Evolutionary conservation across 1,284 basidiomycete species (phyloP).

Genomic region (Ceratobasidium papillatum): DNA sequence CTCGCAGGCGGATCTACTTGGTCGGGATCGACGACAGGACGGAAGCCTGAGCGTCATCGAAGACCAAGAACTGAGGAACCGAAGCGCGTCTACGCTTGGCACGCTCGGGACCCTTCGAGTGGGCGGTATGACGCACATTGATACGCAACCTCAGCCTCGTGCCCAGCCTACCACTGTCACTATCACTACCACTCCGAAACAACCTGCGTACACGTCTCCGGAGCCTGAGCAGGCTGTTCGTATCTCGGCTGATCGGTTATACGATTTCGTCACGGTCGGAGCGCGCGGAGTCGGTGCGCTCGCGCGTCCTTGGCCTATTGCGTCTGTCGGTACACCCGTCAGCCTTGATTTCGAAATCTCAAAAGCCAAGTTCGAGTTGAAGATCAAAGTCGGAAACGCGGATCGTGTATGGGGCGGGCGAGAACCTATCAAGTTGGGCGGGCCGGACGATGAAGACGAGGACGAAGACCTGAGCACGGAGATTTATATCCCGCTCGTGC

Average conservation of each 20-base stretch:
- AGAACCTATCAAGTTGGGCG: constrained; percentile 24
- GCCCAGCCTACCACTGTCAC: not conserved
- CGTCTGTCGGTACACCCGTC: constrained; percentile 71
- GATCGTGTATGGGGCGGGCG: constrained; percentile 55
- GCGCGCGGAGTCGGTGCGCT: constrained; percentile 84
- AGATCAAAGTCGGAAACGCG: constrained; percentile 65
- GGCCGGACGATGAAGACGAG: constrained; percentile 41
- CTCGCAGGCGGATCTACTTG: constrained; percentile 45
- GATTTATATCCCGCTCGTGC: constrained; percentile 88
- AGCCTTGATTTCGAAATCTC: constrained; percentile 80
- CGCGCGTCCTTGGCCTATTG: constrained; percentile 80
- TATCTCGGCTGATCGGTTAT: constrained; percentile 52
- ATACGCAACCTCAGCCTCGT: constrained; percentile 3
- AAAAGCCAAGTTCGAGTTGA: constrained; percentile 73
- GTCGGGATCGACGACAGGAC: constrained; percentile 50
- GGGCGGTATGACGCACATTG: constrained; percentile 53
- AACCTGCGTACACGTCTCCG: not conserved
- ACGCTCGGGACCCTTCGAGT: constrained; percentile 2
- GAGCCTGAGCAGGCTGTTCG: not conserved
- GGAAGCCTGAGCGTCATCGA: constrained; percentile 41
- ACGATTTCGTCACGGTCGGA: constrained; percentile 80
- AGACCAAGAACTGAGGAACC: constrained; percentile 27
- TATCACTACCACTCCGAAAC: not conserved
- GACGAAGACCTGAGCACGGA: constrained; percentile 69
- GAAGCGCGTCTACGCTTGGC: constrained; percentile 23